Base-by-base conservation (phyloP, 257 asterid genomes). In the Salvia splendens region DNA sequence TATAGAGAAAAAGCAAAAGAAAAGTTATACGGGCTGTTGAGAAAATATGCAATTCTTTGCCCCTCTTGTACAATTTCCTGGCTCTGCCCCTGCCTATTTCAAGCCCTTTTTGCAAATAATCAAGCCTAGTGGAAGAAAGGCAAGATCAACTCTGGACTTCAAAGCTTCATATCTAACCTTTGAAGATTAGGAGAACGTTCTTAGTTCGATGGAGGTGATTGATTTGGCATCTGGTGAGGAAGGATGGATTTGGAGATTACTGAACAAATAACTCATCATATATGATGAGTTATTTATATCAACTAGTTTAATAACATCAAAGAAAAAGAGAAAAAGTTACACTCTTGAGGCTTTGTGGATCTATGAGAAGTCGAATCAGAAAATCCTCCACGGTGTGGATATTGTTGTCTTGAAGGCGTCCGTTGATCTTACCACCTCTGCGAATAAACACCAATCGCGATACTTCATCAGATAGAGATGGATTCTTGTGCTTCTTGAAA, bases 361-460 rank as follows among this genome's bases (percentile, higher is more conserved):
- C 61, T 54, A 47, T 73, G 0, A 76, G 77, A 75, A 24, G 30
- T 46, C 45, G 76, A 49, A 77, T 69, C 42, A 89, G 83, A 69
- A 89, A 85, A 64, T 82, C 78, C 77, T 81, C 77, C 17, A 89
- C 91, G 0, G 82, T 82, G 12, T 4, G 0, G 61, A 89, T 81
- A 5, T 64, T 49, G n/a, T 15, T 60, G 5, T 1, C 1, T 0
- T 14, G 36, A 59, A 89, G 83, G 54, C 74, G 78, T 63, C 68
- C 71, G 4, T 72, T 61, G 24, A 53, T 33, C 24, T 15, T 24
- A 20, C 86, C 80, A 9, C 76, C 54, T 67, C 41, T 74, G 1
- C 75, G 8, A 6, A 89, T 83, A 12, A 41, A 50, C 10, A 10
- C 45, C 12, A 89, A 48, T 40, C 86, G 73, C 6, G 72, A 82